phyloP scores from a whole-genome alignment of 176 grass and related monocot genomes.

The Avena eriantha region DNA sequence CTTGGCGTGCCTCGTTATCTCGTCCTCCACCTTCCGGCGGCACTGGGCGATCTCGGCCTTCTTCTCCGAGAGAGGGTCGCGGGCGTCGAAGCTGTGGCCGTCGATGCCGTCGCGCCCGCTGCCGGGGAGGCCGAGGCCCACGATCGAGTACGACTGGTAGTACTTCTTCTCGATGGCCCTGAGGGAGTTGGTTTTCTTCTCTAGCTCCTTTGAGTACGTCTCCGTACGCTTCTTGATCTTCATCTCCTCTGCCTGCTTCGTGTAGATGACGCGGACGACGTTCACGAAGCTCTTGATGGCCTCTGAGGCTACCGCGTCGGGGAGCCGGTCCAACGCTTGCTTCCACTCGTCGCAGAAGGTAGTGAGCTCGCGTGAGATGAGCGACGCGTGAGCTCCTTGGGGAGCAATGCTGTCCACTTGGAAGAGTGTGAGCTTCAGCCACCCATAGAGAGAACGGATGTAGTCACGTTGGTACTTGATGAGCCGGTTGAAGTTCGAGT shows the following conservation, averaged over 20 bases:
- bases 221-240: slow-evolving; percentile 89
- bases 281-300: slow-evolving; percentile 95
- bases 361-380: slow-evolving; percentile 75
- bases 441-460: slow-evolving; percentile 78
- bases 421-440: slow-evolving; percentile 89
- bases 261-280: slow-evolving; percentile 91
- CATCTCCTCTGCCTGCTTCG: slow-evolving; percentile 90
- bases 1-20: slow-evolving; percentile 81
- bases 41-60: slow-evolving; percentile 76
- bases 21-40: slow-evolving; percentile 87
- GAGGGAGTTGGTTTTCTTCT: slow-evolving; percentile 83
- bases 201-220: slow-evolving; percentile 80
- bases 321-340: slow-evolving; percentile 92
- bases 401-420: slow-evolving; percentile 66
- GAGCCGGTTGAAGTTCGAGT: slow-evolving; percentile 88
- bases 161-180: slow-evolving; percentile 95
- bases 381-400: slow-evolving; percentile 65
- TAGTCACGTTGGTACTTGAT: slow-evolving; percentile 91
- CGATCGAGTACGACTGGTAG: slow-evolving; percentile 94
- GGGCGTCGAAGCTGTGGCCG: slow-evolving; percentile 70
- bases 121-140: slow-evolving; percentile 77
- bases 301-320: slow-evolving; percentile 90
- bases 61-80: slow-evolving; percentile 93
- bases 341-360: slow-evolving; percentile 98
- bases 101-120: slow-evolving; percentile 62